Conservation (phyloP, 805 yeast species). For the Diddensiella santjacobensis region DNA sequence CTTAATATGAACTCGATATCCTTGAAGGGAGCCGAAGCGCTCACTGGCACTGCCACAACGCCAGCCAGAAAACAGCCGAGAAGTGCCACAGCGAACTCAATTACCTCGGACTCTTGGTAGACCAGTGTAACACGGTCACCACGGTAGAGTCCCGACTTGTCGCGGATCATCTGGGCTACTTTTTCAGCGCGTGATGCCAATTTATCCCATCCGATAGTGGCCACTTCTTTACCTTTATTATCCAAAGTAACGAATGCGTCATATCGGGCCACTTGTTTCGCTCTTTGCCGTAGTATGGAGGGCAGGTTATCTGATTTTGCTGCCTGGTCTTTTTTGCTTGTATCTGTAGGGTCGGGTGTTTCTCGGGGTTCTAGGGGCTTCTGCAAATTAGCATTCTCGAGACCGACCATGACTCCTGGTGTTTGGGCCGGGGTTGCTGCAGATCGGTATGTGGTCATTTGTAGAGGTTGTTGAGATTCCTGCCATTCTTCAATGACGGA, state of each 20-base stretch:
- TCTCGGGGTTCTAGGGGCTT: constrained; percentile 63
- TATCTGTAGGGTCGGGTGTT: constrained; percentile 33
- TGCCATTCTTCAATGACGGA: constrained; percentile 2
- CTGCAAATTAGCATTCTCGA: constrained; percentile 38
- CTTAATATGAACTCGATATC: constrained; percentile 72
- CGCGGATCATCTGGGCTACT: constrained; percentile 77
- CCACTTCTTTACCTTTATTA: constrained; percentile 72
- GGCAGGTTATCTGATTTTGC: constrained; percentile 58
- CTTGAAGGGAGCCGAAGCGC: constrained; percentile 60
- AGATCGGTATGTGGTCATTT: constrained; percentile 11
- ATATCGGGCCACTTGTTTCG: constrained; percentile 58
- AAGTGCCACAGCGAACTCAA: constrained; percentile 81
- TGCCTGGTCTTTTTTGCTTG: constrained; percentile 28
- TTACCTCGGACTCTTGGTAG: constrained; percentile 77
- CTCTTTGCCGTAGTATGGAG: constrained; percentile 68
- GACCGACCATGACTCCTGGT: constrained; percentile 8
- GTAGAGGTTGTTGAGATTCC: not conserved
- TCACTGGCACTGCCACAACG: constrained; percentile 90
- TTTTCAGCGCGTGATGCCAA: constrained; percentile 77
- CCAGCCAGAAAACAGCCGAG: constrained; percentile 93
- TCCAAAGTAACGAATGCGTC: constrained; percentile 72
- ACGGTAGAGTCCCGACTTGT: constrained; percentile 65
- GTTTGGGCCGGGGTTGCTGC: constrained; percentile 16
- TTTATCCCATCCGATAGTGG: constrained; percentile 84
- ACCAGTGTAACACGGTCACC: constrained; percentile 82